phyloP scores from a whole-genome alignment of 768 basidiomycete species.

The Vararia minispora region DNA sequence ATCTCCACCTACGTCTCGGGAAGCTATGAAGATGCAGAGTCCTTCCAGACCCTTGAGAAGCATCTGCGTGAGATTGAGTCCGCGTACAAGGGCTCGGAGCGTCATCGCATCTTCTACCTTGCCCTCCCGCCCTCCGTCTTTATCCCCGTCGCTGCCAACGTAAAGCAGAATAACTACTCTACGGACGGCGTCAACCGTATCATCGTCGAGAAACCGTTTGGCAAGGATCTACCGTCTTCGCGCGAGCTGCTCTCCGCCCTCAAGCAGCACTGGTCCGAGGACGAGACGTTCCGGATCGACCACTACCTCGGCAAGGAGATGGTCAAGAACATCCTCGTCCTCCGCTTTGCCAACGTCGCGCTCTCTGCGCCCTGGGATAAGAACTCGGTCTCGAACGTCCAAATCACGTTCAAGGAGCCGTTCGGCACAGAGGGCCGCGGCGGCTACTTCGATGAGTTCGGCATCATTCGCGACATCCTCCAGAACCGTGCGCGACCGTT shows the following conservation, averaged over 20 bases:
- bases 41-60: slow-evolving; percentile 69
- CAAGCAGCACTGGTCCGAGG: slow-evolving; percentile 86
- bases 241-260: slow-evolving; percentile 66
- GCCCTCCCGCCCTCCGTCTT: slow-evolving; percentile 98
- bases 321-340: slow-evolving; percentile 96
- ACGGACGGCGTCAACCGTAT: slow-evolving; percentile 74
- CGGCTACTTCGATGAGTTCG: slow-evolving; percentile 99
- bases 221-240: slow-evolving; percentile 84
- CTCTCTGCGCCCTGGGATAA: slow-evolving; percentile 89
- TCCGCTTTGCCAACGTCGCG: slow-evolving; percentile 92
- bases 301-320: slow-evolving; percentile 99
- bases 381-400: slow-evolving; percentile 91
- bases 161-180: slow-evolving; percentile 74
- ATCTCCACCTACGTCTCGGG: slow-evolving; percentile 77
- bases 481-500: slow-evolving; percentile 79
- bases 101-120: slow-evolving; percentile 91
- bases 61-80: slow-evolving; percentile 73
- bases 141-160: slow-evolving; percentile 72
- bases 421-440: slow-evolving; percentile 99
- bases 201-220: slow-evolving; percentile 98
- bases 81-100: slow-evolving; percentile 45
- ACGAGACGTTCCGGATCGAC: slow-evolving; percentile 98
- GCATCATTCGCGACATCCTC: slow-evolving; percentile 94
- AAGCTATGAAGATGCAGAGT: slow-evolving; percentile 73
- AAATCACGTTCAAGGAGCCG: slow-evolving; percentile 99